Conservation (phyloP, 2,329 filamentous ascomycete species). For the Thielaviopsis populi region DNA sequence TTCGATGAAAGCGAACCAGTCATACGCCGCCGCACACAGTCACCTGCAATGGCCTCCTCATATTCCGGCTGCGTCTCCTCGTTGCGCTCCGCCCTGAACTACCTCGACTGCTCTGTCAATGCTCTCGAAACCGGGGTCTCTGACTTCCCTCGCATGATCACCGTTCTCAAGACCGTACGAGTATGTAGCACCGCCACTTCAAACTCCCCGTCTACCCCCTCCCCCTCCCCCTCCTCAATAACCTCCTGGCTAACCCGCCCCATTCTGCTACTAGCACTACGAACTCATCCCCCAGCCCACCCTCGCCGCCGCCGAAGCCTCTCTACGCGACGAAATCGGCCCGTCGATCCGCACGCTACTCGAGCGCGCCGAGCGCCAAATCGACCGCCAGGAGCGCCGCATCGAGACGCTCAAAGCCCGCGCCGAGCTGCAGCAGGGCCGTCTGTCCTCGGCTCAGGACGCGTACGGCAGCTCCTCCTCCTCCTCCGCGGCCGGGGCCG, state of each 20-base stretch:
- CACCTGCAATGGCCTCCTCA: constrained; percentile 13
- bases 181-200: constrained; percentile 26
- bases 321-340: constrained; percentile 77
- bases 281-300: constrained; percentile 79
- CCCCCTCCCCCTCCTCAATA: constrained; percentile 60
- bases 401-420: constrained; percentile 74
- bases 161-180: constrained; percentile 42
- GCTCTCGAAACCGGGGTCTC: constrained; percentile 41
- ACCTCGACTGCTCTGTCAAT: constrained; percentile 44
- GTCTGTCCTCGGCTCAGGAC: constrained; percentile 24
- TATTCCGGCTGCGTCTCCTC: constrained; percentile 46
- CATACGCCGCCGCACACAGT: background rate
- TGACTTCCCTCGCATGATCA: constrained; percentile 41
- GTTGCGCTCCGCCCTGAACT: constrained; percentile 43
- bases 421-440: constrained; percentile 67
- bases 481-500: too few relatives aligned
- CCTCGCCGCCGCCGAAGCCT: constrained; percentile 65
- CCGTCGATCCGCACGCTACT: constrained; percentile 70
- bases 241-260: too few relatives aligned
- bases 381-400: constrained; percentile 67
- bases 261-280: constrained; percentile 50
- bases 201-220: constrained; percentile 38
- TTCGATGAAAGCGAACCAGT: background rate
- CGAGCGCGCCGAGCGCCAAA: constrained; percentile 64
- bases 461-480: background rate